These are phyloP conservation scores for Panaeolus papilionaceus DNA, from an alignment of 768 basidiomycete genomes.

Conservation along the genomic window DNA sequence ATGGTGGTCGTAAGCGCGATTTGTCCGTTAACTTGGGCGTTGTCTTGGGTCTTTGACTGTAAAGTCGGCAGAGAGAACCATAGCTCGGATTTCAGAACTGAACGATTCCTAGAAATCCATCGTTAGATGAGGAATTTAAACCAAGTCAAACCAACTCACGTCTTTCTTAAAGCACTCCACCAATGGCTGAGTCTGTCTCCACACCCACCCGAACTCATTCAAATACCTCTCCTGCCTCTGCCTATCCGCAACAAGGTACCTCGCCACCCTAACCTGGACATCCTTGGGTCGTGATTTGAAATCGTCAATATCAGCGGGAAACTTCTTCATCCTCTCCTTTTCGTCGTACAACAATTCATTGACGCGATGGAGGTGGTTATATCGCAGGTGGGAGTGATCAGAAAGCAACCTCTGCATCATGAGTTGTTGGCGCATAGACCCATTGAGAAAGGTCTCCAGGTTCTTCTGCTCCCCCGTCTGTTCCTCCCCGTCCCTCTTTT, in stretches of 20 bases:
- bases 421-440: conserved; percentile 5
- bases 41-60: not conserved
- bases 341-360: conserved; percentile 30
- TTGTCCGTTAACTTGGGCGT: not conserved
- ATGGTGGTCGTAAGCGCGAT: no score
- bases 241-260: conserved; percentile 44
- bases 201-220: conserved; percentile 57
- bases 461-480: not conserved
- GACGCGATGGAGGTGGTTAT: conserved; percentile 33
- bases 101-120: conserved; percentile 20
- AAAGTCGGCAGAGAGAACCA: not conserved
- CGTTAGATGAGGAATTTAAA: conserved; percentile 23
- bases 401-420: conserved; percentile 34
- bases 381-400: conserved; percentile 36
- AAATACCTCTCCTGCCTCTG: conserved; percentile 52
- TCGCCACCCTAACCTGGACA: conserved; percentile 54
- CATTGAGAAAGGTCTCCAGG: conserved; percentile 9
- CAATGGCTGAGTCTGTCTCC: conserved; percentile 52
- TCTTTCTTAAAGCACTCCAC: conserved; percentile 44
- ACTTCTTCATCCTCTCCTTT: conserved; percentile 34
- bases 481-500: not conserved
- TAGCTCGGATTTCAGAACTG: conserved; percentile 11
- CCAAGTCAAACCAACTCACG: conserved; percentile 37
- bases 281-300: conserved; percentile 45
- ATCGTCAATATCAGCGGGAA: conserved; percentile 42